phyloP scores from a whole-genome alignment of 345 rosid species.

The Angophora floribunda region DNA sequence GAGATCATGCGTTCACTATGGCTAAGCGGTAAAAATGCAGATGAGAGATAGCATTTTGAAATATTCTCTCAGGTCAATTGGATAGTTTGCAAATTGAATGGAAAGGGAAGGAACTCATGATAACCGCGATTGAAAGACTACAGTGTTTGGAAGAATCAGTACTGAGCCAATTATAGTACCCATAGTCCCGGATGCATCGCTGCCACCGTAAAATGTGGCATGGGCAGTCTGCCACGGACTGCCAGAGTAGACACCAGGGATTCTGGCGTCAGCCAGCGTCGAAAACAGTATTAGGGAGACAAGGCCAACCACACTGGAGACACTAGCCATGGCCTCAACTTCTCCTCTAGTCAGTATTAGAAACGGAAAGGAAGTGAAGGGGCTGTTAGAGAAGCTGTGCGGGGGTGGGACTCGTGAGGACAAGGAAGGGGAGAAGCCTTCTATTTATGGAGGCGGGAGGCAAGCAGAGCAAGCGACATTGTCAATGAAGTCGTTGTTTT shows the following conservation, averaged over 20 bases:
- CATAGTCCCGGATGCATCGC: conserved; percentile 78
- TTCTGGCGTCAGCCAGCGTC: neutral
- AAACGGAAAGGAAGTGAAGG: neutral
- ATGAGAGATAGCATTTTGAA: neutral
- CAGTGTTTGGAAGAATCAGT: neutral
- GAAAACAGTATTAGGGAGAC: neutral
- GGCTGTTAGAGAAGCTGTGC: neutral
- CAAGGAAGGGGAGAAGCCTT: neutral
- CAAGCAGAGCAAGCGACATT: neutral
- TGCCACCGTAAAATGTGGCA: conserved; percentile 92
- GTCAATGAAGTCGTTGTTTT: neutral
- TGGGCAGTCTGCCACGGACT: conserved; percentile 77
- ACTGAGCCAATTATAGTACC: neutral
- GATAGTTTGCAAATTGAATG: neutral
- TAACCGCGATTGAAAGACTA: neutral
- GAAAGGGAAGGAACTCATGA: neutral
- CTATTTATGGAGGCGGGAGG: neutral
- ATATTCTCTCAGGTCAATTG: neutral
- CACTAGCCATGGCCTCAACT: neutral
- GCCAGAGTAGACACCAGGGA: conserved; percentile 17
- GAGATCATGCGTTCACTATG: neutral
- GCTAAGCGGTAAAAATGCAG: neutral
- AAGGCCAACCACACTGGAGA: neutral
- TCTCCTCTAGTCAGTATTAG: neutral
- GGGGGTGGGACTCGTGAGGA: neutral